These are phyloP conservation scores for Tolypocladium capitatum DNA, from an alignment of 2,329 filamentous ascomycete genomes.

Conservation along the genomic window DNA sequence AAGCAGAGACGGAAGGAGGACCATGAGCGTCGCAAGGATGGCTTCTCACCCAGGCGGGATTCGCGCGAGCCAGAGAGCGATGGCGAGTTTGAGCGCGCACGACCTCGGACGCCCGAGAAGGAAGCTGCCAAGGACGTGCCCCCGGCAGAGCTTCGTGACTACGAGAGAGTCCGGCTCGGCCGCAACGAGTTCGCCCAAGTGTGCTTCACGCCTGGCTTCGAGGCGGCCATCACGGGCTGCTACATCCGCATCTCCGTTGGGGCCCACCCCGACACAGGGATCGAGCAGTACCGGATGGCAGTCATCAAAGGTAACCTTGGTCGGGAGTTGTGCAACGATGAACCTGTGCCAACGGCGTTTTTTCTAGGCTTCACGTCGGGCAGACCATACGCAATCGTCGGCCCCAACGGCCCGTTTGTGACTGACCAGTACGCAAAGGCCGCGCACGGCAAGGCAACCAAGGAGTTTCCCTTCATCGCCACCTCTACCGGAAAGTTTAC, in stretches of 20 bases:
- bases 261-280: constrained; percentile 55
- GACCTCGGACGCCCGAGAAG: constrained; percentile 43
- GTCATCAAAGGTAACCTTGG: constrained; percentile 59
- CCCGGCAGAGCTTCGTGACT: constrained; percentile 63
- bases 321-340: background rate
- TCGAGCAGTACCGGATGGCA: constrained; percentile 76
- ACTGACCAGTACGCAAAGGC: constrained; percentile 77
- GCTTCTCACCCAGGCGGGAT: constrained; percentile 19
- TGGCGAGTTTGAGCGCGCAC: constrained; percentile 57
- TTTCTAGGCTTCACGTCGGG: constrained; percentile 59
- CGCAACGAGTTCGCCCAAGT: constrained; percentile 78
- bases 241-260: constrained; percentile 79
- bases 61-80: constrained; percentile 56
- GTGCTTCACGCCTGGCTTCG: constrained; percentile 87
- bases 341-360: constrained; percentile 2
- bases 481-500: constrained; percentile 78
- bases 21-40: constrained; percentile 48
- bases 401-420: constrained; percentile 62
- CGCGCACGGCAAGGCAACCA: constrained; percentile 70
- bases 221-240: constrained; percentile 67
- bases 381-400: constrained; percentile 71
- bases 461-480: constrained; percentile 79
- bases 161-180: constrained; percentile 72
- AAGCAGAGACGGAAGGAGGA: constrained; percentile 39
- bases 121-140: constrained; percentile 57